Conservation (phyloP, 2,329 filamentous ascomycete genomes). For the Stromatinia cepivora region DNA sequence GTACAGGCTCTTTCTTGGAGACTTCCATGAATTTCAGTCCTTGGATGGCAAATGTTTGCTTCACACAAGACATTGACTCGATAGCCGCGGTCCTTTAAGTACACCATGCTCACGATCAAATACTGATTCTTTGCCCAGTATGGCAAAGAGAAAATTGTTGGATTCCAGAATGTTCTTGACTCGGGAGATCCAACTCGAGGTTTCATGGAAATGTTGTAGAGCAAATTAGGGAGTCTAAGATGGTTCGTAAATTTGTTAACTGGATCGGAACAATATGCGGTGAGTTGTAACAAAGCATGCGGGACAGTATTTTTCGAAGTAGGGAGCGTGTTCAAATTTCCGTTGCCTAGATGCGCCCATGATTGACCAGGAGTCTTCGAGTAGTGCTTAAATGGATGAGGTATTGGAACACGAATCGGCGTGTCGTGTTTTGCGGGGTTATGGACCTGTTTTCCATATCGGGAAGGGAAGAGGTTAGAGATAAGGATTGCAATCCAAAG, state of each 20-base stretch:
- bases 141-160: slow-evolving; percentile 44
- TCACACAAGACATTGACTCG: slow-evolving; percentile 45
- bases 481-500: slow-evolving; percentile 24
- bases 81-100: slow-evolving; percentile 40
- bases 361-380: slow-evolving; percentile 2
- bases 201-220: slow-evolving; percentile 44
- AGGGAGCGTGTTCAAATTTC: background rate
- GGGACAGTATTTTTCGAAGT: slow-evolving; percentile 17
- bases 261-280: slow-evolving; percentile 25
- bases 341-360: background rate
- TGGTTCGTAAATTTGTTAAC: slow-evolving; percentile 42
- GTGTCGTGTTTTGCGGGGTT: background rate
- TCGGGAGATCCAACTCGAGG: slow-evolving; percentile 31
- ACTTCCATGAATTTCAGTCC: slow-evolving; percentile 22
- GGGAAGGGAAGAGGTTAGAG: background rate
- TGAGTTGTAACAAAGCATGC: slow-evolving; percentile 25
- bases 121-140: slow-evolving; percentile 44
- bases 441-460: background rate
- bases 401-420: slow-evolving; percentile 19
- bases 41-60: slow-evolving; percentile 42
- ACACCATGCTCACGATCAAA: slow-evolving; percentile 43
- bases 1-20: slow-evolving; percentile 39
- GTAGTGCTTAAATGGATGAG: slow-evolving; percentile 22
- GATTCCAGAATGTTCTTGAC: slow-evolving; percentile 43
- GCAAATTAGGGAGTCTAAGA: slow-evolving; percentile 39